Conservation (phyloP, 2,329 filamentous ascomycete species). For the Aspergillus sp. region DNA sequence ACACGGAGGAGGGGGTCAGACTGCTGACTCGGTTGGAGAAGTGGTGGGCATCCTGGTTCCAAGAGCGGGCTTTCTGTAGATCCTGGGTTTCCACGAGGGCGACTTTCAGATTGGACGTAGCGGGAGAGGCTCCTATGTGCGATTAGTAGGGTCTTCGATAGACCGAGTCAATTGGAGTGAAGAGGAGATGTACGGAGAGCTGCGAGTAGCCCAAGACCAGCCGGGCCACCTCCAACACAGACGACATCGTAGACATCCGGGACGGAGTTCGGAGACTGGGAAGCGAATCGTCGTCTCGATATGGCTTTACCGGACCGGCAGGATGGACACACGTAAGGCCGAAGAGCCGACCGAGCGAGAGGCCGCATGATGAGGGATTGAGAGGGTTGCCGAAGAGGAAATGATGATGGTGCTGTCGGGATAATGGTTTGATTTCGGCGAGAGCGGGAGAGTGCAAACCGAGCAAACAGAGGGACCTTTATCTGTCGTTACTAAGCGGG, state of each 20-base stretch:
- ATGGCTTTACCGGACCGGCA: conserved; percentile 29
- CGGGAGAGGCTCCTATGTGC: conserved; percentile 67
- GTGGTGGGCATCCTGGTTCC: conserved; percentile 63
- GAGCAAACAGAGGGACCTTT: background rate
- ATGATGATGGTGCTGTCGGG: conserved; percentile 7
- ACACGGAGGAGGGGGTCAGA: conserved; percentile 82
- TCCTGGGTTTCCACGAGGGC: conserved; percentile 91
- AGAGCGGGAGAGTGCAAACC: conserved; percentile 2
- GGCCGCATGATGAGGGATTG: conserved; percentile 32
- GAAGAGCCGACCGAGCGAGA: conserved; percentile 29
- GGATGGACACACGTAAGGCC: conserved; percentile 42
- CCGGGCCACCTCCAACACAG: conserved; percentile 85
- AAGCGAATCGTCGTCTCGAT: conserved; percentile 31
- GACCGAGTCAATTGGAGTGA: background rate
- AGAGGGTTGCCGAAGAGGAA: background rate
- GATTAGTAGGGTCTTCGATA: conserved; percentile 5
- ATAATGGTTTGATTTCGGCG: conserved; percentile 6
- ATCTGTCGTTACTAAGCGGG: too few species aligned
- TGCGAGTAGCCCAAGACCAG: conserved; percentile 77
- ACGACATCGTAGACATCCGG: conserved; percentile 90
- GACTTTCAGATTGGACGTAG: conserved; percentile 74
- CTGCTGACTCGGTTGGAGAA: conserved; percentile 97
- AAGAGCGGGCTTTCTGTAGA: conserved; percentile 66
- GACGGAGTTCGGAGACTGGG: conserved; percentile 29
- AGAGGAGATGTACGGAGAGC: conserved; percentile 61